Conservation (phyloP, 768 basidiomycete genomes). For the Strobilomyces echinocephalus region DNA sequence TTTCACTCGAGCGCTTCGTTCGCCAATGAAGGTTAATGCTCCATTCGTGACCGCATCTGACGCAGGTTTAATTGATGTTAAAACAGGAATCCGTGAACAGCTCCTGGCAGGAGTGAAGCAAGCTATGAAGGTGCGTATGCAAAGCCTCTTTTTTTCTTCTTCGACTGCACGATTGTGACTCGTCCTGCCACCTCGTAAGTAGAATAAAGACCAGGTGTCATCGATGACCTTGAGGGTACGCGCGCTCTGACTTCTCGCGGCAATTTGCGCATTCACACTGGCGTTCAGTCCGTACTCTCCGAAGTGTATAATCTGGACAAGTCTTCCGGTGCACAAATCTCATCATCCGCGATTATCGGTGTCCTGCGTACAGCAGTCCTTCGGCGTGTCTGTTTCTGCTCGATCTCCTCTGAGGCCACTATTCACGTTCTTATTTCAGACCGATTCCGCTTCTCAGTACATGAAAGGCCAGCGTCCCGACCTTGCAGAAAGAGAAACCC, state of each 20-base stretch:
- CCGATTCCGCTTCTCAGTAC: conserved; percentile 56
- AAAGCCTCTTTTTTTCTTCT: neutral
- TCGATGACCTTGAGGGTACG: conserved; percentile 59
- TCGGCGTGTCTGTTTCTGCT: conserved; percentile 48
- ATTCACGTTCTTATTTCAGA: conserved; percentile 34
- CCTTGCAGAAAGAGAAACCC: conserved; percentile 57
- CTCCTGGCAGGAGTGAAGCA: conserved; percentile 53
- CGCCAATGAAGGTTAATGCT: conserved; percentile 20
- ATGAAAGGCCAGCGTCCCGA: conserved; percentile 54
- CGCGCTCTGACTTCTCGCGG: neutral
- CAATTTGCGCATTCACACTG: neutral
- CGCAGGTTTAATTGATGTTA: neutral
- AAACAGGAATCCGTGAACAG: conserved; percentile 48
- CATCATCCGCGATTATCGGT: conserved; percentile 45
- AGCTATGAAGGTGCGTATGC: conserved; percentile 61
- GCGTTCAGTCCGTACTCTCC: conserved; percentile 55
- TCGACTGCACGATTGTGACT: neutral
- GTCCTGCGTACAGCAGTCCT: conserved; percentile 55
- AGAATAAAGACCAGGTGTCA: conserved; percentile 54
- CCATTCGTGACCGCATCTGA: neutral
- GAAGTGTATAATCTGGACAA: conserved; percentile 71
- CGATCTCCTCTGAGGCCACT: neutral
- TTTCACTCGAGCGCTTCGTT: conserved; percentile 14
- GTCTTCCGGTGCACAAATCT: conserved; percentile 37
- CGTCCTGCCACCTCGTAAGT: conserved; percentile 3